Evolutionary conservation across 2,329 filamentous ascomycete genomes (phyloP).

Genomic region (Paecilomyces variotii): DNA sequence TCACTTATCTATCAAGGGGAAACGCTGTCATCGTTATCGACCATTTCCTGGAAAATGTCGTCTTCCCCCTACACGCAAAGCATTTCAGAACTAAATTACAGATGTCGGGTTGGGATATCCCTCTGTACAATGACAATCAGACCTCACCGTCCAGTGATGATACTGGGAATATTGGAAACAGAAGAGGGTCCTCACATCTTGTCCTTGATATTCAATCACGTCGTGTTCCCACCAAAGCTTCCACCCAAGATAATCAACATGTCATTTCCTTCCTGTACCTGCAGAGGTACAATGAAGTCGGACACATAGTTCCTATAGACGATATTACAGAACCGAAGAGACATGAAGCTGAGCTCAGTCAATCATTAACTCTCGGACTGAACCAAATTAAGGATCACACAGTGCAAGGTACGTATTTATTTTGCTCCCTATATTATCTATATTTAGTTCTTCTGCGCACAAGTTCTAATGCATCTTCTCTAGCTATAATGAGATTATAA

Average conservation of each 20-base stretch:
- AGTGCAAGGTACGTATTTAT: slow-evolving; percentile 45
- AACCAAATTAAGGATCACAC: slow-evolving; percentile 54
- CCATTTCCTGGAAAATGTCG: slow-evolving; percentile 55
- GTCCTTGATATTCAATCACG: slow-evolving; percentile 40
- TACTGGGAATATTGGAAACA: not conserved
- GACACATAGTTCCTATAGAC: slow-evolving; percentile 53
- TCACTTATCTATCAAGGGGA: not conserved
- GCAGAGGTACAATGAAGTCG: slow-evolving; percentile 58
- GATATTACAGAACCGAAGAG: too few species aligned
- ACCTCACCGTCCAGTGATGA: not conserved
- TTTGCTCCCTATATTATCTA: not conserved
- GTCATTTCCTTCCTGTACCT: too few species aligned
- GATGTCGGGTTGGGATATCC: slow-evolving; percentile 61
- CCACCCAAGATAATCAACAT: too few species aligned
- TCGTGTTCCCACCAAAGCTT: too few species aligned
- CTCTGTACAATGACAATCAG: slow-evolving; percentile 31
- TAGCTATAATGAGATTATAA: slow-evolving; percentile 59
- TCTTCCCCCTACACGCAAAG: slow-evolving; percentile 58
- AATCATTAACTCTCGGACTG: slow-evolving; percentile 48
- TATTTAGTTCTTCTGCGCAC: slow-evolving; percentile 4
- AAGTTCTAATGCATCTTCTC: not conserved
- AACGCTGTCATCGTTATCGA: slow-evolving; percentile 44
- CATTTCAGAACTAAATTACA: slow-evolving; percentile 58
- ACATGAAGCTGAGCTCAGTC: slow-evolving; percentile 54
- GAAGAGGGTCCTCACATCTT: too few species aligned